phyloP scores from a whole-genome alignment of 345 rosid species.

The Sisymbrium altissimum region DNA sequence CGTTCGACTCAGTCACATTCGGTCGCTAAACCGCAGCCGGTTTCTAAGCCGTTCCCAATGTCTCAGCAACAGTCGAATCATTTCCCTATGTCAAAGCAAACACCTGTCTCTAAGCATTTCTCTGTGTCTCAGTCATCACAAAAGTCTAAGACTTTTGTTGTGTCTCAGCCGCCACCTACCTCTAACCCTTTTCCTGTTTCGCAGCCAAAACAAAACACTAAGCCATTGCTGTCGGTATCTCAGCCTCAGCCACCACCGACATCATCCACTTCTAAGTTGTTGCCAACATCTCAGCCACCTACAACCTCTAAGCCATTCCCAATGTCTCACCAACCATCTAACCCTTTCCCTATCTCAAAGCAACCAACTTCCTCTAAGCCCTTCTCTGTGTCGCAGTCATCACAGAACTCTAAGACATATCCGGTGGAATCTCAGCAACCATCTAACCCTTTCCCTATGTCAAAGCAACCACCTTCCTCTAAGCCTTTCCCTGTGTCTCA shows the following conservation, averaged over 20 bases:
- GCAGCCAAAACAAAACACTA: constrained; percentile 1
- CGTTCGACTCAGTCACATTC: constrained; percentile 9
- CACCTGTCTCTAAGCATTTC: background rate
- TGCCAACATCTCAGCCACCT: background rate
- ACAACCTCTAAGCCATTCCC: too few relatives aligned
- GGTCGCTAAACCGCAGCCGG: constrained; percentile 29
- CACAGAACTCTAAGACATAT: background rate
- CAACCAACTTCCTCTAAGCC: background rate
- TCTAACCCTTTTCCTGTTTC: background rate
- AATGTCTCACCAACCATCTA: too few relatives aligned
- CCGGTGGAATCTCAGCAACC: too few relatives aligned
- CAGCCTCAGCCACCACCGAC: background rate
- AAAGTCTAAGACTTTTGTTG: background rate
- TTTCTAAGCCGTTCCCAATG: background rate
- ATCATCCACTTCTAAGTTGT: background rate
- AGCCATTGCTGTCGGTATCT: constrained; percentile 3
- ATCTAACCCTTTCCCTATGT: background rate
- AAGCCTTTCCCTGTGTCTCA: background rate
- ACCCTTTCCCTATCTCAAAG: too few relatives aligned
- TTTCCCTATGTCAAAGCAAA: background rate
- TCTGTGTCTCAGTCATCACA: constrained; percentile 8
- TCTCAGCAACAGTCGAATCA: background rate
- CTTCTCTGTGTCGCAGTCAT: background rate
- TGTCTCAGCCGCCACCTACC: background rate
- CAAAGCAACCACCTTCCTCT: background rate